Evolutionary conservation across 495 filamentous ascomycete species (phyloP).

Genomic region (Mycothermus thermophilus): DNA sequence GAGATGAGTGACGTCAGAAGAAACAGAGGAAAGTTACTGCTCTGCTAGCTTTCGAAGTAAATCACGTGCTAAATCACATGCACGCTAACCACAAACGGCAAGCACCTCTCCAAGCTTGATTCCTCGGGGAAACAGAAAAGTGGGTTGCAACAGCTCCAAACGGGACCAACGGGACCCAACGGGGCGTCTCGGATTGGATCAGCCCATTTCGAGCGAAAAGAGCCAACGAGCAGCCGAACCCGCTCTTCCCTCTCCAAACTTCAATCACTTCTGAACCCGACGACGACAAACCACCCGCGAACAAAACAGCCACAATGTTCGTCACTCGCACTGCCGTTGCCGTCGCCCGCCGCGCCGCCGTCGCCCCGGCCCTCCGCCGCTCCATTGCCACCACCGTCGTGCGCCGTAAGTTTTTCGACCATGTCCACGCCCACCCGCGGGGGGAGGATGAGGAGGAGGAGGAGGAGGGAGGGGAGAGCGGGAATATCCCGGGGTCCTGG

Average conservation of each 20-base stretch:
- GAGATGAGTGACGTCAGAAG: no score
- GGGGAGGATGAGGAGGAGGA: constrained; percentile 3
- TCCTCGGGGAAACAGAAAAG: no score
- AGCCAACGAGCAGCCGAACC: constrained; percentile 2
- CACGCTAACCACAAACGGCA: constrained; percentile 8
- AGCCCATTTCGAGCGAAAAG: constrained; percentile 21
- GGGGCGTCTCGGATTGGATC: no score
- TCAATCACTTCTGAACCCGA: constrained; percentile 7
- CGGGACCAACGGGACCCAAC: no score
- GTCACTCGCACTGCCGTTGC: constrained; percentile 65
- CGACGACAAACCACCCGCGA: constrained; percentile 5
- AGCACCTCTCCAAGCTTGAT: no score
- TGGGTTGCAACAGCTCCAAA: constrained; percentile 6
- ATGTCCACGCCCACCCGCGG: no score
- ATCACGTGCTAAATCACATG: constrained; percentile 18
- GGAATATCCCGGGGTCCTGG: no score
- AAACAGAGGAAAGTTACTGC: no score
- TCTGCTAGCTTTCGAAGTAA: not conserved
- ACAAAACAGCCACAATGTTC: constrained; percentile 49
- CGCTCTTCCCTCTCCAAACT: constrained; percentile 5
- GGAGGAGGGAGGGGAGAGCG: not conserved
- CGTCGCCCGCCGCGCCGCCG: constrained; percentile 55
- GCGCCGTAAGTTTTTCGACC: constrained; percentile 43
- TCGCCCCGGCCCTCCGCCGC: constrained; percentile 44
- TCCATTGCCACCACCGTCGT: constrained; percentile 43